Evolutionary conservation across 2,329 filamentous ascomycete species (phyloP).

Genomic region (Parascedosporium putredinis): DNA sequence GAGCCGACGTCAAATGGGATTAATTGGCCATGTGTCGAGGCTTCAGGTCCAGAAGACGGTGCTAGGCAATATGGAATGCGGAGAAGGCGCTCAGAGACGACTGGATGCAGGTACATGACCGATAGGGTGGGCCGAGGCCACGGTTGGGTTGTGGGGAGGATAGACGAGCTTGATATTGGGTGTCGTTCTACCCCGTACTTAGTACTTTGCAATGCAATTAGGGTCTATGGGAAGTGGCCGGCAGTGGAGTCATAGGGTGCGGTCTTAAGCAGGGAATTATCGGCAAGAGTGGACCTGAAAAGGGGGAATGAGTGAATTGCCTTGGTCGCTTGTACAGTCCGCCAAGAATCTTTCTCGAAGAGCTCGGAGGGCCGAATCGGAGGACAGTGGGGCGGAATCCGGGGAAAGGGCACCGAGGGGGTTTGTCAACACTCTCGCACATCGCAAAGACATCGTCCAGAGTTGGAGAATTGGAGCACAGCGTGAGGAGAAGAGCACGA

Average conservation of each 20-base stretch:
- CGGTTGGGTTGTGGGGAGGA: slow-evolving; percentile 1
- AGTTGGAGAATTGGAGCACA: background rate
- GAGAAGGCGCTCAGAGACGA: background rate
- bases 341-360: background rate
- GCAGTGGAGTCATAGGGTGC: background rate
- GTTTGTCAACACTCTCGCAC: too few species aligned
- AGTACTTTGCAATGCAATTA: slow-evolving; percentile 4
- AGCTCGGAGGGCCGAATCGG: background rate
- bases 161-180: slow-evolving; percentile 7
- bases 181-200: slow-evolving; percentile 3
- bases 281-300: background rate
- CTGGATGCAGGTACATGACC: slow-evolving; percentile 7
- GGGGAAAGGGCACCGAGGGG: background rate
- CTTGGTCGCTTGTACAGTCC: background rate
- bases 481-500: background rate
- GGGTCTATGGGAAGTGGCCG: background rate
- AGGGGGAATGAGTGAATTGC: too few species aligned
- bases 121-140: slow-evolving; percentile 4
- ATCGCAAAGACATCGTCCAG: too few species aligned
- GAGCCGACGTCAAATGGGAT: slow-evolving; percentile 2
- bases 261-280: background rate
- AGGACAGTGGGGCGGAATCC: background rate
- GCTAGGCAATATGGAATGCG: slow-evolving; percentile 5
- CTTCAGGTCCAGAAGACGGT: background rate
- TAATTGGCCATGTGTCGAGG: background rate